phyloP scores from a whole-genome alignment of 257 asterid genomes.

The Rubia yunnanensis region DNA sequence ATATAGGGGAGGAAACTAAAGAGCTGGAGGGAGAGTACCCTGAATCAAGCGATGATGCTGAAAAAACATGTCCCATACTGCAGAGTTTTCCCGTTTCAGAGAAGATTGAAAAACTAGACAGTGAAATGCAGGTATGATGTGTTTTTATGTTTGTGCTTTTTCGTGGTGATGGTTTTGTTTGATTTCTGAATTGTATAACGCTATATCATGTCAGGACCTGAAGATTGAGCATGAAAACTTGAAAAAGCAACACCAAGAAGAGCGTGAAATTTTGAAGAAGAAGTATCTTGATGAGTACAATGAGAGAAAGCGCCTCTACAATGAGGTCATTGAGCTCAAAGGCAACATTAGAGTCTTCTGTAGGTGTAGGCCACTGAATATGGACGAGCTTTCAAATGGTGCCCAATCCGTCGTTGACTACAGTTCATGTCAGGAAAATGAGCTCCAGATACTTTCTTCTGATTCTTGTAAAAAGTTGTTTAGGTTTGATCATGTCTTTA shows the following conservation, averaged over 20 bases:
- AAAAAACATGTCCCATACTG: constrained; percentile 28
- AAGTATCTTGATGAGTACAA: constrained; percentile 61
- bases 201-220: constrained; percentile 23
- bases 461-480: constrained; percentile 74
- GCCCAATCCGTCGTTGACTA: constrained; percentile 58
- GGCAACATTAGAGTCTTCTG: constrained; percentile 97
- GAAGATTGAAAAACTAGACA: constrained; percentile 48
- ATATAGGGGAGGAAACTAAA: constrained; percentile 25
- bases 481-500: constrained; percentile 74
- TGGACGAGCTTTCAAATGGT: constrained; percentile 62
- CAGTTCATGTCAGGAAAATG: constrained; percentile 70
- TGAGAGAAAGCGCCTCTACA: constrained; percentile 69
- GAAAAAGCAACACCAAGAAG: constrained; percentile 49
- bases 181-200: neutral
- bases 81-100: constrained; percentile 44
- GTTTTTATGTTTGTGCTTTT: neutral
- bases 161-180: neutral
- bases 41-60: constrained; percentile 34
- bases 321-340: constrained; percentile 89
- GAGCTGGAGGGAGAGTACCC: constrained; percentile 25
- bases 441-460: constrained; percentile 61
- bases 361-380: constrained; percentile 84
- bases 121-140: constrained; percentile 63
- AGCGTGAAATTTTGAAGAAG: constrained; percentile 50
- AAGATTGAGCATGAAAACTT: constrained; percentile 47